phyloP scores from a whole-genome alignment of 805 yeast genomes.

The Spathaspora girioi region DNA sequence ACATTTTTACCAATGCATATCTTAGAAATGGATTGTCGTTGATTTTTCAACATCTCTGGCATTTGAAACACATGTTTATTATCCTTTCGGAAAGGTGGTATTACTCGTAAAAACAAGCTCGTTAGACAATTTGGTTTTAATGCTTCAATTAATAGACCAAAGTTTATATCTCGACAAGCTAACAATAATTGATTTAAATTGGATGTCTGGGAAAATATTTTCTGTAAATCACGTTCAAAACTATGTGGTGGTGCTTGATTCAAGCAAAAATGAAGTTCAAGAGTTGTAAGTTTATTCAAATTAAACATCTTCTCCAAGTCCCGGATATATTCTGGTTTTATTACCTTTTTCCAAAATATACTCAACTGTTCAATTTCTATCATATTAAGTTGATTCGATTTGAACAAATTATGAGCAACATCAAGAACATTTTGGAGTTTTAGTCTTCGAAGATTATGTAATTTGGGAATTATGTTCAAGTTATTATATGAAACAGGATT shows the following conservation, averaged over 20 bases:
- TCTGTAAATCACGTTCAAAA: not conserved
- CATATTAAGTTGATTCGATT: too few species aligned
- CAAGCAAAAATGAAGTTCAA: not conserved
- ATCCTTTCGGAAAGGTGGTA: not conserved
- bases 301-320: not conserved
- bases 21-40: not conserved
- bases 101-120: not conserved
- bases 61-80: not conserved
- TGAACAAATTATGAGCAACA: too few species aligned
- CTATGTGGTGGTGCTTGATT: not conserved
- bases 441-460: not conserved
- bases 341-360: not conserved
- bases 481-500: not conserved
- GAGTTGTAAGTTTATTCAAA: not conserved
- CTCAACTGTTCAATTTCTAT: too few species aligned
- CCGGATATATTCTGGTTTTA: not conserved
- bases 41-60: too few species aligned
- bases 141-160: not conserved
- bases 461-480: not conserved
- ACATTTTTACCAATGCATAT: too few species aligned
- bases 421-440: too few species aligned
- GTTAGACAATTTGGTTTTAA: not conserved
- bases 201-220: not conserved
- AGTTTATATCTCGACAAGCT: not conserved
- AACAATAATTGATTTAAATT: not conserved